Percentiles rank a stretch among this genome's conserved stretches.
Evolutionary conservation across 2,329 filamentous ascomycete genomes (phyloP).

Genomic region (Myrmaecium sp.): DNA sequence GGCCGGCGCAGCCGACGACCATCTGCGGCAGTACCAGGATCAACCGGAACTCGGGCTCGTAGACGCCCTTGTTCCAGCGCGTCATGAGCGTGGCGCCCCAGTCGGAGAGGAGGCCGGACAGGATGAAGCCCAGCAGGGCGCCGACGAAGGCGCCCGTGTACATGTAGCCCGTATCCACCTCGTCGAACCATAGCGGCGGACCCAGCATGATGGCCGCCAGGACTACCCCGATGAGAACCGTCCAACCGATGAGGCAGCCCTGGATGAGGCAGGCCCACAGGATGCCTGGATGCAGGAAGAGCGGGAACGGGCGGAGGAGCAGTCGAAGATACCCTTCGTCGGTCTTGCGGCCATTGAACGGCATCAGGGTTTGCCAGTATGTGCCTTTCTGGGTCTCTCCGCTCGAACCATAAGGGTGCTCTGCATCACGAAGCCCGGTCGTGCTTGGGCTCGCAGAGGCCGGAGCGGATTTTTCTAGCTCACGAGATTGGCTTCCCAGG

Average conservation of each 20-base stretch:
- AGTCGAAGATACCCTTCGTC: constrained; percentile 54
- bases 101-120: constrained; percentile 63
- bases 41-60: constrained; percentile 84
- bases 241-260: constrained; percentile 87
- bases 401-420: no score
- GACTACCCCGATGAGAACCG: constrained; percentile 76
- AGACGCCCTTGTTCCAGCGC: constrained; percentile 58
- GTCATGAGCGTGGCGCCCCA: constrained; percentile 55
- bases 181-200: constrained; percentile 64
- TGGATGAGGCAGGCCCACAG: constrained; percentile 68
- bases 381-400: constrained; percentile 38
- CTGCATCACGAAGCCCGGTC: no score
- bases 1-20: constrained; percentile 56
- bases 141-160: constrained; percentile 79
- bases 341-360: constrained; percentile 71
- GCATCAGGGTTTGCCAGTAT: constrained; percentile 42
- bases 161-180: constrained; percentile 69
- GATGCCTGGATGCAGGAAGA: constrained; percentile 73
- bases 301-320: constrained; percentile 56
- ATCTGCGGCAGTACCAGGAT: constrained; percentile 69
- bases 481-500: constrained; percentile 1
- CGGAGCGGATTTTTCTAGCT: background rate
- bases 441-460: no score
- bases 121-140: constrained; percentile 55
- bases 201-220: constrained; percentile 69